phyloP scores from a whole-genome alignment of 2,329 filamentous ascomycete genomes.

The Dryadomyces quercivorus region DNA sequence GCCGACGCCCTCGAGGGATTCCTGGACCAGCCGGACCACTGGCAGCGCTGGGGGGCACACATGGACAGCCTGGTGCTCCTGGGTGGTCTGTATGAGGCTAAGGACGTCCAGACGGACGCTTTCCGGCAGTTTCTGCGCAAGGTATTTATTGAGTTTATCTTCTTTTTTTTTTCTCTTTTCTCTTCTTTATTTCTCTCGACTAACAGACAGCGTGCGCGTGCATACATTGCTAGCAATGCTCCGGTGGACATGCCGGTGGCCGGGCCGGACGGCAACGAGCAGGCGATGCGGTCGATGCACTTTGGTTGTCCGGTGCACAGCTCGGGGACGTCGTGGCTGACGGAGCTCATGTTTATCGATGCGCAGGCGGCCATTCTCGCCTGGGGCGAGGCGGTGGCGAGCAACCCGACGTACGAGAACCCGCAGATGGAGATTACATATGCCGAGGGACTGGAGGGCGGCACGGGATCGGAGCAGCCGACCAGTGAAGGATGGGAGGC shows the following conservation, averaged over 20 bases:
- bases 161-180: not conserved
- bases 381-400: conserved; percentile 17
- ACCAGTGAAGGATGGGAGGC: not conserved
- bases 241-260: conserved; percentile 40
- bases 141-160: too few species aligned
- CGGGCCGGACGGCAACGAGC: conserved; percentile 35
- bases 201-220: conserved; percentile 40
- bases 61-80: conserved; percentile 51
- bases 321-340: conserved; percentile 46
- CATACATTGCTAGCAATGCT: conserved; percentile 43
- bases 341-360: conserved; percentile 51
- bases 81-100: conserved; percentile 30
- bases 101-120: conserved; percentile 26
- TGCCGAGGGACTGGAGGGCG: conserved; percentile 4
- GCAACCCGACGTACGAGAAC: conserved; percentile 15
- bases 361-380: conserved; percentile 15
- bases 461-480: conserved; percentile 3
- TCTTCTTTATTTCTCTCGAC: too few species aligned
- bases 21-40: conserved; percentile 42
- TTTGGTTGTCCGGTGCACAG: conserved; percentile 58
- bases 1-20: conserved; percentile 45
- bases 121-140: conserved; percentile 39
- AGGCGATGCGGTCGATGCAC: conserved; percentile 24
- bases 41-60: conserved; percentile 28
- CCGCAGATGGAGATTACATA: conserved; percentile 12